These are phyloP conservation scores for Carex myosuroides DNA, from an alignment of 176 grass and related monocot genomes.

Conservation along the genomic window DNA sequence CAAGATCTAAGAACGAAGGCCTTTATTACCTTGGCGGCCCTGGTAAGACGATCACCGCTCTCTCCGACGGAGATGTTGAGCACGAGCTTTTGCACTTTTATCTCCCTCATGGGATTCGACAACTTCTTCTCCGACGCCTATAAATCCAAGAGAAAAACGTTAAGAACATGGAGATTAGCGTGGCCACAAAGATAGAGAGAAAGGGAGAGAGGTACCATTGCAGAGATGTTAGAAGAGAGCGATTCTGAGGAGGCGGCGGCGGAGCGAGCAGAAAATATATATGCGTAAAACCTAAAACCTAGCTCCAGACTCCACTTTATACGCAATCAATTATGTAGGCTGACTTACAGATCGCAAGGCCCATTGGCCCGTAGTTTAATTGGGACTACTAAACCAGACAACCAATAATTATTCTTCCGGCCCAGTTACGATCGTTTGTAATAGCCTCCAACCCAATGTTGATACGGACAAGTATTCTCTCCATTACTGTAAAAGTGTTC, in stretches of 20 bases:
- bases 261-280: neutral
- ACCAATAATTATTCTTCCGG: neutral
- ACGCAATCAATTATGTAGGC: neutral
- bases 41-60: slow-evolving; percentile 83
- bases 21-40: slow-evolving; percentile 46
- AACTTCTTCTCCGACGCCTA: slow-evolving; percentile 87
- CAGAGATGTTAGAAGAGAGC: neutral
- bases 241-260: slow-evolving; percentile 20
- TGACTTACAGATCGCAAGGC: neutral
- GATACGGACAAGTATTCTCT: too few species aligned
- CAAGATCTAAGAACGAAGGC: neutral
- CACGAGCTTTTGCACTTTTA: slow-evolving; percentile 82
- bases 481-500: too few species aligned
- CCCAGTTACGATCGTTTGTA: neutral
- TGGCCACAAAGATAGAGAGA: neutral
- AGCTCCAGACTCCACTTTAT: neutral
- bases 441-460: neutral
- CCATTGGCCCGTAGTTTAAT: neutral
- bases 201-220: slow-evolving; percentile 32
- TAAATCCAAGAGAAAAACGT: neutral
- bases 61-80: slow-evolving; percentile 90
- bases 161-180: neutral
- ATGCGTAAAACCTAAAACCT: neutral
- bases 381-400: neutral
- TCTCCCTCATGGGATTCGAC: slow-evolving; percentile 68